Conservation (phyloP, 352 stramenopile species). For the Globisporangium irregulare region DNA sequence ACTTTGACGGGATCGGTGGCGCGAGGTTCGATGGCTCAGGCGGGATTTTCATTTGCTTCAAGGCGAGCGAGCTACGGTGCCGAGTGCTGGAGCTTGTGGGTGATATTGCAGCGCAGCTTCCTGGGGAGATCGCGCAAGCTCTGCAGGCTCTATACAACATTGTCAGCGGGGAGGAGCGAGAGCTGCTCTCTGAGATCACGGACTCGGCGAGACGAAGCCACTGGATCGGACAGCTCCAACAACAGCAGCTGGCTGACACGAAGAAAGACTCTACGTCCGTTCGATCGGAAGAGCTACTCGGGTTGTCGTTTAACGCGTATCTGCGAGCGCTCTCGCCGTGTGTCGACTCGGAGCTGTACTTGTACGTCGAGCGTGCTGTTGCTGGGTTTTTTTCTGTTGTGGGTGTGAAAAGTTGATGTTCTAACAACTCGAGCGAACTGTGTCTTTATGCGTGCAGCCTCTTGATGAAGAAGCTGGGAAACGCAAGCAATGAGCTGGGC, state of each 20-base stretch:
- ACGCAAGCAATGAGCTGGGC: conserved; percentile 78
- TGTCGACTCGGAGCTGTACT: conserved; percentile 77
- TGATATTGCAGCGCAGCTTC: conserved; percentile 60
- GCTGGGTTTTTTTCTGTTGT: conserved; percentile 3
- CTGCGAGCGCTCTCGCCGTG: conserved; percentile 54
- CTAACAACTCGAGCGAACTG: conserved; percentile 18
- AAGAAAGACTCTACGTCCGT: background rate
- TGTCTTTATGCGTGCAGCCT: conserved; percentile 33
- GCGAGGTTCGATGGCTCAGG: conserved; percentile 3
- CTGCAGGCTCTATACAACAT: conserved; percentile 40
- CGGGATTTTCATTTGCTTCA: conserved; percentile 41
- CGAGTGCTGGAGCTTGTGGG: conserved; percentile 63
- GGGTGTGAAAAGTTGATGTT: background rate
- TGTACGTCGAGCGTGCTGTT: conserved; percentile 45
- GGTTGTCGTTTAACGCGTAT: conserved; percentile 67
- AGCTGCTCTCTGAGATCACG: conserved; percentile 17
- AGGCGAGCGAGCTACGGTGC: conserved; percentile 50
- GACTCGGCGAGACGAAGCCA: background rate
- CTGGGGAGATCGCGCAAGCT: conserved; percentile 13
- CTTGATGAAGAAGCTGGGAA: conserved; percentile 88
- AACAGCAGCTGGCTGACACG: background rate
- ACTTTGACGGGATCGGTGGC: conserved; percentile 62
- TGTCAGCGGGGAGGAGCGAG: conserved; percentile 45
- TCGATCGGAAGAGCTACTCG: conserved; percentile 26
- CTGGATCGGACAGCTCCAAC: conserved; percentile 7